Evolutionary conservation across 768 basidiomycete genomes (phyloP).

Genomic region (Rhodocollybia butyracea): DNA sequence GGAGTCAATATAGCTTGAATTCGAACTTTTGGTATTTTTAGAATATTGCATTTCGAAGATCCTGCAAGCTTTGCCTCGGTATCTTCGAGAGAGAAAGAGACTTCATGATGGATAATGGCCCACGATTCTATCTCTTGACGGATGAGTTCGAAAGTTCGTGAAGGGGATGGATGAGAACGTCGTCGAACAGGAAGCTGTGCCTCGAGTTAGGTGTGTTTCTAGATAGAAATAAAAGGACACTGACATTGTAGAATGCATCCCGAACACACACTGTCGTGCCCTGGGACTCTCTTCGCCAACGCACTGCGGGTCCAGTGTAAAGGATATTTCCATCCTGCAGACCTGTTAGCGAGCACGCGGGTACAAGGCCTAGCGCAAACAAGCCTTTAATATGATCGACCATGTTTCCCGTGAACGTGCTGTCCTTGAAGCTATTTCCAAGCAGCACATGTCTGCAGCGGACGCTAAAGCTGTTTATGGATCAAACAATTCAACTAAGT

Average conservation of each 20-base stretch:
- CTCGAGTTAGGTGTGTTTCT: slow-evolving; percentile 8
- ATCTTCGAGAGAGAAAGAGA: slow-evolving; percentile 69
- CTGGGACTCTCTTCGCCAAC: slow-evolving; percentile 67
- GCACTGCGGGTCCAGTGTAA: slow-evolving; percentile 69
- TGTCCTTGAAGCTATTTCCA: slow-evolving; percentile 85
- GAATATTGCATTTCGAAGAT: slow-evolving; percentile 38
- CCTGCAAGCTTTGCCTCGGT: slow-evolving; percentile 34
- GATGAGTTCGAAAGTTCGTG: slow-evolving; percentile 62
- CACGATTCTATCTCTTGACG: slow-evolving; percentile 70
- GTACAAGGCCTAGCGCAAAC: not conserved
- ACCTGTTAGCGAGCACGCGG: not conserved
- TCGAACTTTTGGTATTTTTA: slow-evolving; percentile 67
- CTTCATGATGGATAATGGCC: slow-evolving; percentile 68
- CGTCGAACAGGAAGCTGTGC: slow-evolving; percentile 78
- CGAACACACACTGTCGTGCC: slow-evolving; percentile 85
- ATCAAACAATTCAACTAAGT: not conserved
- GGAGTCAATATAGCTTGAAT: not conserved
- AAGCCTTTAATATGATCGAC: slow-evolving; percentile 78
- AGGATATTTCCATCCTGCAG: slow-evolving; percentile 67
- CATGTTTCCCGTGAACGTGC: slow-evolving; percentile 57
- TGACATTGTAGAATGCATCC: slow-evolving; percentile 88
- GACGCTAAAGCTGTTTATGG: slow-evolving; percentile 70
- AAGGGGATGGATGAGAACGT: slow-evolving; percentile 57
- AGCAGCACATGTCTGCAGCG: slow-evolving; percentile 69
- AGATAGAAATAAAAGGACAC: slow-evolving; percentile 19